These are phyloP conservation scores for Epichloe gansuensis DNA, from an alignment of 2,329 filamentous ascomycete genomes.

Conservation along the genomic window DNA sequence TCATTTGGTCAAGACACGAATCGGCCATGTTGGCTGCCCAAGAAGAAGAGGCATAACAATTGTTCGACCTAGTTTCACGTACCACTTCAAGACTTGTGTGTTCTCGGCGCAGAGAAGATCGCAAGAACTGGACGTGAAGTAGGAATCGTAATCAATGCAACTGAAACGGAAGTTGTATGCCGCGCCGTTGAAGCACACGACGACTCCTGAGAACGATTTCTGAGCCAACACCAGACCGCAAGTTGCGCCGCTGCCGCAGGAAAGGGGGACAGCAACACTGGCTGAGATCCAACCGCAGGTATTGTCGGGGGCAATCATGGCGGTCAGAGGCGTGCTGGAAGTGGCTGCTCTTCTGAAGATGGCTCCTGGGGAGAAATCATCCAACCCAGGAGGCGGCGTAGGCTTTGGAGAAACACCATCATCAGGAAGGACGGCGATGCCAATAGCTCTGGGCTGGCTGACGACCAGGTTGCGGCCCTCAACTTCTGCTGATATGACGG, in stretches of 20 bases:
- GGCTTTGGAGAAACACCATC: slow-evolving; percentile 27
- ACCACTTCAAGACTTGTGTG: slow-evolving; percentile 34
- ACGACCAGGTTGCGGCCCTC: slow-evolving; percentile 15
- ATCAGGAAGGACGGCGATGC: slow-evolving; percentile 17
- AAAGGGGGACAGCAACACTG: slow-evolving; percentile 25
- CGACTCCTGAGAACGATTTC: slow-evolving; percentile 18
- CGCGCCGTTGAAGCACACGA: slow-evolving; percentile 28
- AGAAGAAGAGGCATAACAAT: neutral
- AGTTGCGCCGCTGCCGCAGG: slow-evolving; percentile 21
- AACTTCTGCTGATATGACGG: slow-evolving; percentile 8
- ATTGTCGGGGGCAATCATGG: slow-evolving; percentile 31
- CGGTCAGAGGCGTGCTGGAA: slow-evolving; percentile 12
- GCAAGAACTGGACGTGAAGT: slow-evolving; percentile 24
- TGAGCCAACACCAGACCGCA: slow-evolving; percentile 29
- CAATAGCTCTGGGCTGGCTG: slow-evolving; percentile 21
- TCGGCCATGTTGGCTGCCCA: too few relatives aligned
- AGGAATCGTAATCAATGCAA: slow-evolving; percentile 27
- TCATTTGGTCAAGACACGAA: neutral
- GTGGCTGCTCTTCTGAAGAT: neutral
- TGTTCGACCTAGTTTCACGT: neutral
- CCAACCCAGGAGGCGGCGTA: slow-evolving; percentile 25
- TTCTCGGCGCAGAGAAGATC: slow-evolving; percentile 27
- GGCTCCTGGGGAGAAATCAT: slow-evolving; percentile 18
- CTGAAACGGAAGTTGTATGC: slow-evolving; percentile 22
- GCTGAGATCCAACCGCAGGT: slow-evolving; percentile 37